Evolutionary conservation across 1,284 basidiomycete species (phyloP).

Genomic region (Kwoniella shivajii): DNA sequence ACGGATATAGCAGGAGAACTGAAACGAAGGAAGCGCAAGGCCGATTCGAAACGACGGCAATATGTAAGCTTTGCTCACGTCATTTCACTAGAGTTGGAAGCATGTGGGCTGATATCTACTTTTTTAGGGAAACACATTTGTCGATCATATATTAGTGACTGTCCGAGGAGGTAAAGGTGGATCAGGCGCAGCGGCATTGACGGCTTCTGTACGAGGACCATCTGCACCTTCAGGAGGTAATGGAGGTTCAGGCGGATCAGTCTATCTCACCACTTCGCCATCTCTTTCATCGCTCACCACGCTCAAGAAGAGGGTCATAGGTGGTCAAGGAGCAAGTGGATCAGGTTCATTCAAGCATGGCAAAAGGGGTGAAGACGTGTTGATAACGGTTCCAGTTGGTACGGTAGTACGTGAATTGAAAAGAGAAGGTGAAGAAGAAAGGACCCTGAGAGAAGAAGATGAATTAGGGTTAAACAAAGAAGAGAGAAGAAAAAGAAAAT

Average conservation of each 20-base stretch:
- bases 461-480: slow-evolving; percentile 27
- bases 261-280: slow-evolving; percentile 76
- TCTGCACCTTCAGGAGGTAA: slow-evolving; percentile 88
- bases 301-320: slow-evolving; percentile 69
- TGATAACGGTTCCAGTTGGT: slow-evolving; percentile 81
- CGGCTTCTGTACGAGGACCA: slow-evolving; percentile 73
- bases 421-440: slow-evolving; percentile 59
- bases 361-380: slow-evolving; percentile 66
- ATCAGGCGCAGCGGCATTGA: slow-evolving; percentile 78
- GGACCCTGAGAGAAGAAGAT: slow-evolving; percentile 51
- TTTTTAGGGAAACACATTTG: slow-evolving; percentile 71
- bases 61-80: slow-evolving; percentile 26
- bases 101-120: too few species aligned
- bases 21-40: slow-evolving; percentile 40
- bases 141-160: slow-evolving; percentile 76
- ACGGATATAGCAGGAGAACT: slow-evolving; percentile 39
- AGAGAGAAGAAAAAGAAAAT: slow-evolving; percentile 58
- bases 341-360: slow-evolving; percentile 84
- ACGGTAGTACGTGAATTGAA: slow-evolving; percentile 78
- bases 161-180: slow-evolving; percentile 82
- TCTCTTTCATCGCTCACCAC: slow-evolving; percentile 74
- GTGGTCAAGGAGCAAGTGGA: slow-evolving; percentile 68
- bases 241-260: slow-evolving; percentile 82
- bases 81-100: too few species aligned
- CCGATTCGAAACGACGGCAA: slow-evolving; percentile 48